Percentiles rank a stretch among this genome's conserved stretches.
These are phyloP conservation scores for Fusarium zealandicum DNA, from an alignment of 2,329 filamentous ascomycete species.

Conservation along the genomic window DNA sequence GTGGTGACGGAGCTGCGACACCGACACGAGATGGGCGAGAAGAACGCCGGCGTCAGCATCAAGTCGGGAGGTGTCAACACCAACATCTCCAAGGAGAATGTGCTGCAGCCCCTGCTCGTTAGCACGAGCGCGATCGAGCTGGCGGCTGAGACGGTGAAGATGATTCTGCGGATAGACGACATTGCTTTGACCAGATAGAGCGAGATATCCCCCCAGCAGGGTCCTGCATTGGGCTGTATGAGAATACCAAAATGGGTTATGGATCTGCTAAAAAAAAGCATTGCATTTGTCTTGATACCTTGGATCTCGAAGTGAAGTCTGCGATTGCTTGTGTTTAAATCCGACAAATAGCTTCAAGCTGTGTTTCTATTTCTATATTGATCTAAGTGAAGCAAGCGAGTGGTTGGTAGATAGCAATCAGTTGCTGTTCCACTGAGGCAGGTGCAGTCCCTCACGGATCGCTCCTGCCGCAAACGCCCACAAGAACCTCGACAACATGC, in stretches of 20 bases:
- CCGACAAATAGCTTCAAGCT: too few species aligned
- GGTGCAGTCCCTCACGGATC: background rate
- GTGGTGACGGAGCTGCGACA: slow-evolving; percentile 96
- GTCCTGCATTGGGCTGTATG: slow-evolving; percentile 45
- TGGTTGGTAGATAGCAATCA: too few species aligned
- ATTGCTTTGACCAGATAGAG: slow-evolving; percentile 68
- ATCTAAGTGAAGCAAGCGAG: too few species aligned
- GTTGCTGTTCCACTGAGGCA: too few species aligned
- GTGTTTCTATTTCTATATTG: too few species aligned
- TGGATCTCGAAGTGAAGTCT: slow-evolving; percentile 1
- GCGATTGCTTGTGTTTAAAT: background rate
- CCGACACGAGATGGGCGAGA: slow-evolving; percentile 92
- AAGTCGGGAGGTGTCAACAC: slow-evolving; percentile 96
- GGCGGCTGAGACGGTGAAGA: slow-evolving; percentile 98
- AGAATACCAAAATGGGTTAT: slow-evolving; percentile 46
- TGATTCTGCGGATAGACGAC: slow-evolving; percentile 76
- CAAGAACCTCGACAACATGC: background rate
- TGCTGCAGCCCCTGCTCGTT: slow-evolving; percentile 92
- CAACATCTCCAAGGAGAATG: slow-evolving; percentile 96
- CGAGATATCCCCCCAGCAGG: slow-evolving; percentile 42
- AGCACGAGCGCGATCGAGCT: slow-evolving; percentile 98
- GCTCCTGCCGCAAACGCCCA: slow-evolving; percentile 14
- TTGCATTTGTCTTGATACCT: slow-evolving; percentile 15
- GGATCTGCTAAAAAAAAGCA: slow-evolving; percentile 38
- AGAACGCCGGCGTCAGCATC: slow-evolving; percentile 97